Percentiles rank a stretch among this genome's conserved stretches.
These are phyloP conservation scores for Trichosporon ovoides DNA, from an alignment of 1,284 basidiomycete species.

Conservation along the genomic window DNA sequence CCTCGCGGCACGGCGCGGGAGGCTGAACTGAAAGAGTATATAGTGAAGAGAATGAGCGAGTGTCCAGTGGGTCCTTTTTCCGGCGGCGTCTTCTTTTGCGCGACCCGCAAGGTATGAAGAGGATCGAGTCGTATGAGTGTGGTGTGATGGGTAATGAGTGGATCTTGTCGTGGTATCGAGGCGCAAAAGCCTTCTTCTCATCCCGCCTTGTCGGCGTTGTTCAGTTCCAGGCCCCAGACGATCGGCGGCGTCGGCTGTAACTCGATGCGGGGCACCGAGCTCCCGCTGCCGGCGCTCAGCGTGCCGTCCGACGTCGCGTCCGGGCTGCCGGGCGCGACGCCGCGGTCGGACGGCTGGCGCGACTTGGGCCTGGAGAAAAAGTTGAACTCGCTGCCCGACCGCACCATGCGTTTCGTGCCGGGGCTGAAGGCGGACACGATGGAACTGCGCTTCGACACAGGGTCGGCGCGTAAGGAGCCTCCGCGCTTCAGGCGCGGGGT, in stretches of 20 bases:
- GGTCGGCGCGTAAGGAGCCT: slow-evolving; percentile 1
- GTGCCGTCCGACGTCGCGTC: background rate
- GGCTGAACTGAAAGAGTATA: background rate
- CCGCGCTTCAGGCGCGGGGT: background rate
- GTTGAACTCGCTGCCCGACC: slow-evolving; percentile 6
- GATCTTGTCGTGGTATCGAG: background rate
- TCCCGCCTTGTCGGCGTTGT: slow-evolving; percentile 4
- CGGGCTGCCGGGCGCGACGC: background rate
- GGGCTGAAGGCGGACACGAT: slow-evolving; percentile 9
- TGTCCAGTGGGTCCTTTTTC: background rate
- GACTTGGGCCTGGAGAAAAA: slow-evolving; percentile 15
- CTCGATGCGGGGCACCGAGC: slow-evolving; percentile 25
- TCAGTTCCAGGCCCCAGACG: slow-evolving; percentile 19
- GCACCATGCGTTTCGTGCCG: slow-evolving; percentile 10
- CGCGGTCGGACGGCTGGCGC: slow-evolving; percentile 3
- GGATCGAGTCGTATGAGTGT: no score
- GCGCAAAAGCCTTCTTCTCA: background rate
- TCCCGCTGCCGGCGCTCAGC: background rate
- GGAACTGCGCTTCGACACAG: background rate
- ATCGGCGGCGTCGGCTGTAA: slow-evolving; percentile 25
- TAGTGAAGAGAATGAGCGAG: background rate
- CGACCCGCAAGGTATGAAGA: background rate
- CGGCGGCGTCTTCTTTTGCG: background rate
- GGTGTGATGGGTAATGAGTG: background rate
- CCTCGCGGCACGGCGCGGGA: background rate